Evolutionary conservation across 2,329 filamentous ascomycete species (phyloP), one percentile per base, ranked within the genome.

Genomic region (Tolypocladium amazonense): DNA sequence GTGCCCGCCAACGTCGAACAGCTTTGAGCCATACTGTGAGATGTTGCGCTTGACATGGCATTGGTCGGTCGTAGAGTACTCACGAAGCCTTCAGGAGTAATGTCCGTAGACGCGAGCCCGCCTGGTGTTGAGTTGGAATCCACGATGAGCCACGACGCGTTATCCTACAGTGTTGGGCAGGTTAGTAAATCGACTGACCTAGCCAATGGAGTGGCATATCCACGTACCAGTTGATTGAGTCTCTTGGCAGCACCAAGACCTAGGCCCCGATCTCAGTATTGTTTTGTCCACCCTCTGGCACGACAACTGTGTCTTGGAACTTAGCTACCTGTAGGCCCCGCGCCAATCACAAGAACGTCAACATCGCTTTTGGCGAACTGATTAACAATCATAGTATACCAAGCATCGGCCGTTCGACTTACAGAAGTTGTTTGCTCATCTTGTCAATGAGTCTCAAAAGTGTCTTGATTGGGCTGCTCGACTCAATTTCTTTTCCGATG

Each of bases 1-100:
- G 79, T 97, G 92, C 69, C 92, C 92, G 74, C 92, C 92, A 69
- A 99, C 94, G 79, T 99, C 94, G 84, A 97, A 99, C 70, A 99
- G 86, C 93, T 96, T 25, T 47, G 23, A 4, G 71, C 25, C 35
- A 14, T 8, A 8, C 4, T 12, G 37, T 56, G 41, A 62, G 57
- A 69, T 61, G 60, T 54, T 63, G 60, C 30, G 14, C 18, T 50
- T 65, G 64, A 56, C 30, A 23, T 18, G 6, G 23, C n/a, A 20
- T 45, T 56, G 54, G 52, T 27, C 4, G 23, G 27, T n/a, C 38
- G 60, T 60, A 20, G 58, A 62, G 25, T 66, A 91, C 92, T 79
- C 84, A 97, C 92, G 79, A 97, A 97, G 75, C 93, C 94, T 79
- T 99, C 94, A 59, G 90, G 88, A 50, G 94, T 97, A 68, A 90